phyloP scores from a whole-genome alignment of 2,329 filamentous ascomycete genomes.

The Ophiostoma novo-ulmi region DNA sequence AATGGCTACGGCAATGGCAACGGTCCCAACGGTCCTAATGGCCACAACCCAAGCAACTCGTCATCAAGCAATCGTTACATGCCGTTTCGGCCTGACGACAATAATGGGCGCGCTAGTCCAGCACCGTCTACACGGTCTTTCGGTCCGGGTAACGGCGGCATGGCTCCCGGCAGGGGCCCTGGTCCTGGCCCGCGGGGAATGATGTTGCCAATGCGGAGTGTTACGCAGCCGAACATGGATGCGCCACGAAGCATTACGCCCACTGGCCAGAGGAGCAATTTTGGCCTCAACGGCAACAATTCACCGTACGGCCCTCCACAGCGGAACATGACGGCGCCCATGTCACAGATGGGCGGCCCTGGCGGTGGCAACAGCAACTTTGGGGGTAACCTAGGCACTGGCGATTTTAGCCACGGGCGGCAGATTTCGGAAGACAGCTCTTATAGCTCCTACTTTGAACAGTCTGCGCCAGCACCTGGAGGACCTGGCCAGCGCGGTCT shows the following conservation, averaged over 20 bases:
- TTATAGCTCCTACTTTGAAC: conserved; percentile 27
- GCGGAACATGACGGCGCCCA: conserved; percentile 36
- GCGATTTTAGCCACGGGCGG: conserved; percentile 20
- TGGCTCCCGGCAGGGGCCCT: neutral
- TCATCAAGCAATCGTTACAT: conserved; percentile 21
- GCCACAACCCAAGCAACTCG: conserved; percentile 20
- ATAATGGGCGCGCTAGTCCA: conserved; percentile 31
- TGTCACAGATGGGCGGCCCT: conserved; percentile 26
- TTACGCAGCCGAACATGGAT: conserved; percentile 29
- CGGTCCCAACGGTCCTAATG: neutral
- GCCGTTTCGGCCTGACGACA: conserved; percentile 9
- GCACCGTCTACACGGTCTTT: conserved; percentile 33
- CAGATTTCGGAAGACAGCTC: conserved; percentile 25
- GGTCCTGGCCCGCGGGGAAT: conserved; percentile 18
- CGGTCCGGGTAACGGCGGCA: conserved; percentile 4
- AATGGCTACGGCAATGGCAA: neutral
- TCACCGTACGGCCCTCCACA: conserved; percentile 30
- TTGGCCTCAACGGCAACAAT: conserved; percentile 12
- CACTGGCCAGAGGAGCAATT: neutral
- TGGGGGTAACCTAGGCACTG: conserved; percentile 16
- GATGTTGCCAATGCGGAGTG: conserved; percentile 30
- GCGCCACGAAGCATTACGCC: conserved; percentile 5
- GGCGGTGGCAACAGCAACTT: conserved; percentile 2
- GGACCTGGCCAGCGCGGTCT: conserved; percentile 18
- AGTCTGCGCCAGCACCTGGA: conserved; percentile 17